Percentiles rank a stretch among this genome's conserved stretches.
These are phyloP conservation scores for Xylaria sp. DNA, from an alignment of 2,329 filamentous ascomycete species.

Conservation along the genomic window DNA sequence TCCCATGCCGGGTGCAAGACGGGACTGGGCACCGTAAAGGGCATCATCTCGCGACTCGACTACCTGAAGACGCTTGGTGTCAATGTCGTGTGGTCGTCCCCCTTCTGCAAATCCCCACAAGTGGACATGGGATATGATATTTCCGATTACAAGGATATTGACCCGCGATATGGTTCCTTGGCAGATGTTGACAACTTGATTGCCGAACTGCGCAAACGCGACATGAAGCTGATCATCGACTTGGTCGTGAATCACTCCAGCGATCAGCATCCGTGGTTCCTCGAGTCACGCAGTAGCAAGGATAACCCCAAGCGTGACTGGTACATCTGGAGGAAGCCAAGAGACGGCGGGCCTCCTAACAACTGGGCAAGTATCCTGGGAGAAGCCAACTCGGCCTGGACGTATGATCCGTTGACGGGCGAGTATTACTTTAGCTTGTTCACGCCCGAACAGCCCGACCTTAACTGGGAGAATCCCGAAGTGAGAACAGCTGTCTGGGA, in stretches of 20 bases:
- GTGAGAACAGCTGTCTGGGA: constrained; percentile 74
- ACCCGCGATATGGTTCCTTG: constrained; percentile 69
- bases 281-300: constrained; percentile 65
- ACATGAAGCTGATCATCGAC: constrained; percentile 75
- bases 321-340: constrained; percentile 65
- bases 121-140: constrained; percentile 76
- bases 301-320: constrained; percentile 70
- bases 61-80: constrained; percentile 67
- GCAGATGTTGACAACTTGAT: constrained; percentile 69
- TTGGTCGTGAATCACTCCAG: constrained; percentile 81
- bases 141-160: constrained; percentile 69
- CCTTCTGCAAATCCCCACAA: constrained; percentile 68
- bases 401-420: constrained; percentile 50
- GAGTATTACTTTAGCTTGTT: constrained; percentile 62
- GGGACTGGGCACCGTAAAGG: constrained; percentile 66
- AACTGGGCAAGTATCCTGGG: constrained; percentile 74
- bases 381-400: constrained; percentile 65
- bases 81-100: constrained; percentile 71
- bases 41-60: constrained; percentile 66
- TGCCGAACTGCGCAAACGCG: constrained; percentile 62
- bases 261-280: constrained; percentile 74
- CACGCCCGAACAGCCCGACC: constrained; percentile 75
- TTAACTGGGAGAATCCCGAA: constrained; percentile 81
- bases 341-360: constrained; percentile 69
- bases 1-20: constrained; percentile 52